Base-by-base conservation (phyloP, 1,284 basidiomycete species). In the Pascua guehoae region DNA sequence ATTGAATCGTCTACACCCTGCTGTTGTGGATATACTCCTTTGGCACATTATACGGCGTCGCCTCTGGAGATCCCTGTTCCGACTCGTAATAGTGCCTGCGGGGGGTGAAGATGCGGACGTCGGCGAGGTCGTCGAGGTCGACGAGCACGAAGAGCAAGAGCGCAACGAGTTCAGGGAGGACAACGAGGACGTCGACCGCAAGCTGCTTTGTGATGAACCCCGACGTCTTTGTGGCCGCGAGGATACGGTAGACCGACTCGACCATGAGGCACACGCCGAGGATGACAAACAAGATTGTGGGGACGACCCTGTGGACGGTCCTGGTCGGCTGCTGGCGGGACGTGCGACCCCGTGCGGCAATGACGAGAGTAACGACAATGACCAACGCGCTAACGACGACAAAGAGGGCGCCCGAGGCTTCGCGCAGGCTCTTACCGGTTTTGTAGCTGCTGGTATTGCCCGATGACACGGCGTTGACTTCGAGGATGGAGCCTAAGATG, bases 171-270 rank as follows among this genome's bases (percentile, higher is more conserved):
- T 60, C 58, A 37, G 58, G 58, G 10, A 60, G 47, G 10, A 60
- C 46, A 12, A 60, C 38, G 24, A 60, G 14, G 8, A 53, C 47
- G 15, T 53, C 43, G n/a, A 60, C 37, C 0, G 58, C 50, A 5
- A 15, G 10, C 37, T 52, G 39, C 11, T 24, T 38, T 4, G 45
- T 17, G 16, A 53, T 47, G 37, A 43, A 60, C 4, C 58, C 58
- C 8, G 14, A 15, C 4, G 44, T 39, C 9, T 2, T 10, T 12
- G 43, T 40, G n/a, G 53, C 54, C 4, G 41, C 32, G 36, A 46
- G 17, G 12, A 60, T 45, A 16, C 58, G 53, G 44, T 56, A 60
- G 9, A 55, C 16, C 17, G 36, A 42, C 58, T 60, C 58, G 32
- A 60, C 8, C 41, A 56, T 41, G 15, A 60, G 39, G 2, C 42